Percentiles rank a stretch among this genome's conserved stretches.
These are phyloP conservation scores for Bidens hawaiensis DNA, from an alignment of 140 eudicot genomes.

Conservation along the genomic window DNA sequence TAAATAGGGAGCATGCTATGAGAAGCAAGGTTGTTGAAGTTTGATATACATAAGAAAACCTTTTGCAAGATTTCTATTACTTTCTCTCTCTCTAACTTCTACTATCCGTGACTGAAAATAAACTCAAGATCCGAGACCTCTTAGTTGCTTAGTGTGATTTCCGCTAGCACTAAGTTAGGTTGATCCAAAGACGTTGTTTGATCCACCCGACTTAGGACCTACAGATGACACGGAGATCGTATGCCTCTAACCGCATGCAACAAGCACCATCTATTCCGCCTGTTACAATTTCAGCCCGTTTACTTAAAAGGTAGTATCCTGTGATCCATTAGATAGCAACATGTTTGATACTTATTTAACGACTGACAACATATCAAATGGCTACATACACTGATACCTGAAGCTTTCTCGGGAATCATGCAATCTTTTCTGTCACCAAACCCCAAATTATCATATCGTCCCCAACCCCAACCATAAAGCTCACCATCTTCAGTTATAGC, in stretches of 20 bases:
- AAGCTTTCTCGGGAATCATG: conserved; percentile 71
- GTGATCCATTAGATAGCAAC: conserved; percentile 7
- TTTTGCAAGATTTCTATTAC: no score
- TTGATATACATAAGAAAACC: no score
- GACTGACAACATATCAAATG: background rate
- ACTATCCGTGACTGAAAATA: no score
- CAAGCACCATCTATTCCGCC: conserved; percentile 72
- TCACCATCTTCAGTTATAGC: conserved; percentile 96
- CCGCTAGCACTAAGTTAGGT: no score
- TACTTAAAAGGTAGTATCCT: no score
- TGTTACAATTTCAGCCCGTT: conserved; percentile 25
- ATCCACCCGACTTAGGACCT: no score
- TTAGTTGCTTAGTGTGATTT: no score
- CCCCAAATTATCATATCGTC: conserved; percentile 94
- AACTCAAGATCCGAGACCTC: no score
- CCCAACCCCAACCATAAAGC: conserved; percentile 99
- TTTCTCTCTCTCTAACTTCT: no score
- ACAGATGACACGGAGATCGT: conserved; percentile 81
- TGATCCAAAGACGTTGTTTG: no score
- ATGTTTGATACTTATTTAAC: background rate
- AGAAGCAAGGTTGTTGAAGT: no score
- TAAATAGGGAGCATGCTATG: no score
- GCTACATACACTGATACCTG: conserved; percentile 50
- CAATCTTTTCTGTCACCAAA: conserved; percentile 95
- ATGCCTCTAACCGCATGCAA: conserved; percentile 99